Conservation (phyloP, 164 flowering plant species). For the Saururus chinensis region DNA sequence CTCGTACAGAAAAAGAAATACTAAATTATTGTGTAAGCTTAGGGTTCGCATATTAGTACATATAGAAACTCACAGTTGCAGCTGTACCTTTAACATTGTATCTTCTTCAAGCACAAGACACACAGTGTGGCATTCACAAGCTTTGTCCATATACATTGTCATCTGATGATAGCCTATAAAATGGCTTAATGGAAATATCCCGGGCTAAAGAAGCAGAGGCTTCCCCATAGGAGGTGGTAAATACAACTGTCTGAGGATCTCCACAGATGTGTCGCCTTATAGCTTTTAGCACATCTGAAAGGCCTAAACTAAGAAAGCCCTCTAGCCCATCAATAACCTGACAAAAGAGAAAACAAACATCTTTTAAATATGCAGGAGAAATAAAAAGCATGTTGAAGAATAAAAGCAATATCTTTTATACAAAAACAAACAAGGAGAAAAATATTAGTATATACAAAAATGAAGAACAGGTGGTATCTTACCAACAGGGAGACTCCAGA, state of each 20-base stretch:
- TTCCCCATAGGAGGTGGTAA: conserved; percentile 23
- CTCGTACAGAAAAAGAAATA: too few relatives aligned
- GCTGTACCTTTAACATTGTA: too few relatives aligned
- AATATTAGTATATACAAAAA: not conserved
- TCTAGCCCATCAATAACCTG: conserved; percentile 73
- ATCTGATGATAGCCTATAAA: conserved; percentile 28
- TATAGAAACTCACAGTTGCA: too few relatives aligned
- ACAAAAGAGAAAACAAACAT: not conserved
- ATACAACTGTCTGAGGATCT: conserved; percentile 38
- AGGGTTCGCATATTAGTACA: too few relatives aligned
- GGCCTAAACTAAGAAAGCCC: conserved; percentile 19
- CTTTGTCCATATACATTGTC: conserved; percentile 31
- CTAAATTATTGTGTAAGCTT: too few relatives aligned
- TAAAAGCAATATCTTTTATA: not conserved
- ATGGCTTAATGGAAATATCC: conserved; percentile 28
- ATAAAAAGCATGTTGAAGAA: not conserved
- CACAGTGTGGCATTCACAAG: conserved; percentile 27
- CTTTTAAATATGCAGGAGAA: not conserved
- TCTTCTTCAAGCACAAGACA: not conserved
- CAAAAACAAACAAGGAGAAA: not conserved
- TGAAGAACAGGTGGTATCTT: conserved; percentile 10
- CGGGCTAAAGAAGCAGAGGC: conserved; percentile 19
- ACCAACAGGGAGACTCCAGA: conserved; percentile 72
- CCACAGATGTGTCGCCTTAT: conserved; percentile 37
- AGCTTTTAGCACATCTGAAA: conserved; percentile 29